phyloP scores from a whole-genome alignment of 75 land plant genomes.

The Pinus tabuliformis region DNA sequence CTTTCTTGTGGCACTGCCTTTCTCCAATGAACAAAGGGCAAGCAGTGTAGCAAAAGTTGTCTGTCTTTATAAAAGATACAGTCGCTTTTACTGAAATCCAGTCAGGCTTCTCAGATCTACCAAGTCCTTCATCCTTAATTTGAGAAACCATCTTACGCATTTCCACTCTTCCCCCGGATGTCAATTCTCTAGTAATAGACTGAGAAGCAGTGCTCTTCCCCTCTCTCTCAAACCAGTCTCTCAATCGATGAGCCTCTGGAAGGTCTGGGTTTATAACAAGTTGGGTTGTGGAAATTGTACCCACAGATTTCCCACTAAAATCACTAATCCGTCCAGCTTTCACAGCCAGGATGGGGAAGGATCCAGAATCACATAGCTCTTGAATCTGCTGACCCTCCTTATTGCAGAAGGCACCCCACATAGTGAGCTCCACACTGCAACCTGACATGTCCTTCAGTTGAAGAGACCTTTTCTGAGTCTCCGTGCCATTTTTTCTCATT shows the following conservation, averaged over 20 bases:
- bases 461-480: conserved; percentile 79
- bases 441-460: conserved; percentile 81
- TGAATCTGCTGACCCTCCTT: conserved; percentile 85
- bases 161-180: conserved; percentile 40
- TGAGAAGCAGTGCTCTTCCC: conserved; percentile 46
- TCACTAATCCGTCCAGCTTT: conserved; percentile 92
- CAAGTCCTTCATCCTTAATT: conserved; percentile 94
- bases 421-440: conserved; percentile 80
- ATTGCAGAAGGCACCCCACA: conserved; percentile 97
- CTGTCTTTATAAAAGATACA: conserved; percentile 76
- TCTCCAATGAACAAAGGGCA: conserved; percentile 90
- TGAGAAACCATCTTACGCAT: conserved; percentile 73
- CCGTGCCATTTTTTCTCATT: conserved; percentile 89
- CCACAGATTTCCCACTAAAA: conserved; percentile 91
- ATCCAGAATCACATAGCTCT: conserved; percentile 63
- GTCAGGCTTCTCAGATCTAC: conserved; percentile 86
- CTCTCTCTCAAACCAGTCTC: conserved; percentile 78
- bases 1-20: conserved; percentile 90
- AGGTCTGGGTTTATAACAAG: conserved; percentile 75
- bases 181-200: conserved; percentile 77
- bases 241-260: conserved; percentile 59
- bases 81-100: conserved; percentile 87
- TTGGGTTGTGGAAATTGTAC: conserved; percentile 70
- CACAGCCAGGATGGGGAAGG: conserved; percentile 72
- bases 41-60: conserved; percentile 92